Percentiles rank a stretch among this genome's conserved stretches.
phyloP scores from a whole-genome alignment of 202 grass and related monocot species.

The Setaria viridis region DNA sequence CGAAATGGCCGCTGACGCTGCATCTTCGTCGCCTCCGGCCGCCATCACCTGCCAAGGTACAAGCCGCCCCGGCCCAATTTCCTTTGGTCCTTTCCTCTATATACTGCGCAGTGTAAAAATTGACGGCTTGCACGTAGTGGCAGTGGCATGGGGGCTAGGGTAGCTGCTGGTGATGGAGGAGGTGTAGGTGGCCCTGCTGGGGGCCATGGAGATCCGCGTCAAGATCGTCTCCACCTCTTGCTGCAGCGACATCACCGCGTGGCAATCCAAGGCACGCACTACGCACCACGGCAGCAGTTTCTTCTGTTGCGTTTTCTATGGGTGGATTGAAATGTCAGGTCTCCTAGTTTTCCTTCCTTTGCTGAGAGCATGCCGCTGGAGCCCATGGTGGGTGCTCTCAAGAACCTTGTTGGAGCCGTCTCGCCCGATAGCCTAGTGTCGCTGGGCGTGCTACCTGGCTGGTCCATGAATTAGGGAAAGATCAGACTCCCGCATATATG shows the following conservation, averaged over 20 bases:
- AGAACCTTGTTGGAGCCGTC: too few species aligned
- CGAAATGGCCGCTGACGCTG: conserved; percentile 41
- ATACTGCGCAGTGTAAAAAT: neutral
- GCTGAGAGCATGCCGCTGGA: neutral
- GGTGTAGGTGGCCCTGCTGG: conserved; percentile 84
- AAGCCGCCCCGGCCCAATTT: neutral
- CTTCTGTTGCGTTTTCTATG: neutral
- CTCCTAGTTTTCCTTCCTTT: too few species aligned
- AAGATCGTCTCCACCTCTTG: conserved; percentile 94
- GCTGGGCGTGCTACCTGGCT: too few species aligned
- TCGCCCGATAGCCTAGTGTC: too few species aligned
- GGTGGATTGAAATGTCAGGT: neutral
- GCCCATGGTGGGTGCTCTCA: too few species aligned
- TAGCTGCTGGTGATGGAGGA: conserved; percentile 90
- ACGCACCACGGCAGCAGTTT: neutral
- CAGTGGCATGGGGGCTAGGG: conserved; percentile 86
- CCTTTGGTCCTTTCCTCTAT: neutral
- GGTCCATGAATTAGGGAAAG: too few species aligned
- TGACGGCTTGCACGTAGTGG: conserved; percentile 50
- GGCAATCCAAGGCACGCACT: conserved; percentile 74
- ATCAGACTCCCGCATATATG: too few species aligned
- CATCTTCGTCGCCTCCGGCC: conserved; percentile 44
- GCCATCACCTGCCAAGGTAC: conserved; percentile 79
- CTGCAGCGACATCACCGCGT: conserved; percentile 89
- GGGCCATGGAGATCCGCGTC: conserved; percentile 86